Evolutionary conservation across 352 stramenopile genomes (phyloP), one percentile per base, ranked within the genome.

Genomic region (Pythium volutum): DNA sequence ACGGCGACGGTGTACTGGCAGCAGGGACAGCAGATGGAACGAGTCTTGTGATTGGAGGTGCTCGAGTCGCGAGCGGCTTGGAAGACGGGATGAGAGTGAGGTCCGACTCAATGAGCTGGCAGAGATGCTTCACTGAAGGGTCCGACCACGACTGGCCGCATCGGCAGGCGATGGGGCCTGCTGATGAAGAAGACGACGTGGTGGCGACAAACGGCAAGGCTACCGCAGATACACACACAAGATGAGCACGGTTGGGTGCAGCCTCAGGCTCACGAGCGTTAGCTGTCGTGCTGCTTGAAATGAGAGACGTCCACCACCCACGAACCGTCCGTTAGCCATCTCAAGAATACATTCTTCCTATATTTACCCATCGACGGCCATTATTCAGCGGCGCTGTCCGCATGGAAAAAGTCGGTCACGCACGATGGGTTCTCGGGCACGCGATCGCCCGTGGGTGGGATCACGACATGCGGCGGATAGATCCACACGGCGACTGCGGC

Each of bases 81-180:
- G 43, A 25, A 4, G 61, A n/a, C 7, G 22, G 9, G 10, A 4
- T 9, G 22, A 64, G 4, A 23, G 56, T 46, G 25, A 62, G 0
- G 27, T 55, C 51, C 16, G 47, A 22, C 46, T 74, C 70, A 47
- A 91, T 81, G 11, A 87, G 78, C 42, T 79, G 60, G 59, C 83
- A 91, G 23, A 91, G 88, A 62, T 93, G 83, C 41, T 62, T 71
- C 15, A 93, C 83, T 14, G 69, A 62, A 2, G 69, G 42, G 54
- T 87, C 81, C 14, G 69, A 71, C 83, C 81, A 93, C 62, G 81
- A 73, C 39, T 93, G 84, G 18, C 81, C 84, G 56, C 84, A 93
- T 58, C 70, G 70, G 45, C 81, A 91, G 25, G 47, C 31, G 22
- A 31, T 34, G 31, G 14, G 20, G 49, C 11, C 31, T 36, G 31